Base-by-base conservation (phyloP, 1,284 basidiomycete species). In the Cryptococcus sp. region DNA sequence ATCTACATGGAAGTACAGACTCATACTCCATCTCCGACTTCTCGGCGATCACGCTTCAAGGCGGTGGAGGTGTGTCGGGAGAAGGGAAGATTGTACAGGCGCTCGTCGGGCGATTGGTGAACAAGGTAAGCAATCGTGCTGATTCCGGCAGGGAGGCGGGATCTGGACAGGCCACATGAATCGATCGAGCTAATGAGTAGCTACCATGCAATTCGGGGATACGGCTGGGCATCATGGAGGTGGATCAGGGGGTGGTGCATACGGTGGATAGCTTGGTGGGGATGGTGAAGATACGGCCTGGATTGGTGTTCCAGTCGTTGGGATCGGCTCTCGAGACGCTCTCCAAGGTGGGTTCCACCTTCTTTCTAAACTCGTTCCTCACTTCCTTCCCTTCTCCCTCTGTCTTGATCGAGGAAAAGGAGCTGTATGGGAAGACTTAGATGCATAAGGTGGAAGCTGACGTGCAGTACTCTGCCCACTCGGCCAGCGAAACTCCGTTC, bases 141-240 rank as follows among this genome's bases (percentile, higher is more conserved):
- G n/a, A n/a, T n/a, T n/a, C n/a, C n/a, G n/a, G n/a, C n/a, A n/a
- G n/a, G n/a, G 53, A 47, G 68, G 53, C 21, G 28, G 28, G 28
- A 22, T 21, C 19, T 25, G 44, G 34, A 19, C 24, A 16, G 19
- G 16, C 24, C 6, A 12, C n/a, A 43, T 21, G 40, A 36, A 37
- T 32, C 5, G 35, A n/a, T 11, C 6, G n/a, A n/a, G 34, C 7
- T 10, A 21, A 39, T 41, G 18, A 49, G 5, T 54, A 93, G 89
- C 78, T 93, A n/a, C 90, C 89, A 49, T 84, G 82, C 63, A 80
- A 87, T 72, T 90, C 88, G 32, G 89, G 89, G 12, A 76, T 80
- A 36, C 75, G 82, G 23, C 69, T 92, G 41, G 81, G 82, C 57
- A 78, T 81, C 36, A 75, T 92, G 52, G 89, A 92, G 72, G 76